A percentile compares a stretch with the other conserved stretches of the same genome.
Conservation (phyloP, 2,329 filamentous ascomycete species). For the Scortechinia acanthostroma region DNA sequence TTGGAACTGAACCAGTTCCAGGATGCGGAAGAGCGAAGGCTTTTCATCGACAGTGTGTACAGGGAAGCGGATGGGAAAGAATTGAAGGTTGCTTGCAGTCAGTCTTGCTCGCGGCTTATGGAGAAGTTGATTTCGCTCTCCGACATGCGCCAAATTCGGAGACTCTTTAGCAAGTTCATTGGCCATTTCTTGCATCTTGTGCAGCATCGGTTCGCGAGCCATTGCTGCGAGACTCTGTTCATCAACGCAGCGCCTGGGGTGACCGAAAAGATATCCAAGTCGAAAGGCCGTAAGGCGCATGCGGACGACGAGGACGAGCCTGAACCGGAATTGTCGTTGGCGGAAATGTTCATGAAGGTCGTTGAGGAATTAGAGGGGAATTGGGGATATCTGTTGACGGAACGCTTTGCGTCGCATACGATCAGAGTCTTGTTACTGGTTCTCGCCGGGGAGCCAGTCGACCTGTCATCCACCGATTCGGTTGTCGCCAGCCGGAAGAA, state of each 20-base stretch:
- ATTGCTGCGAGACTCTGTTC: slow-evolving; percentile 94
- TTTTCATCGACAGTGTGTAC: slow-evolving; percentile 77
- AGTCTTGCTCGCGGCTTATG: slow-evolving; percentile 88
- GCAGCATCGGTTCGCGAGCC: slow-evolving; percentile 91
- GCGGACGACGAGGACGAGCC: slow-evolving; percentile 33
- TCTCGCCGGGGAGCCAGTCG: slow-evolving; percentile 74
- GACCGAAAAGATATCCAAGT: slow-evolving; percentile 51
- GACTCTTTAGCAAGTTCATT: slow-evolving; percentile 76
- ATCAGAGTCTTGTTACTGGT: slow-evolving; percentile 80
- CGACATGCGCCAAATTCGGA: slow-evolving; percentile 73
- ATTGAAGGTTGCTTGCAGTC: slow-evolving; percentile 89
- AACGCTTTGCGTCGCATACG: slow-evolving; percentile 83
- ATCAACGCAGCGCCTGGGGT: slow-evolving; percentile 74
- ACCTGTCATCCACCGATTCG: slow-evolving; percentile 60
- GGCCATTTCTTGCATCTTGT: slow-evolving; percentile 84
- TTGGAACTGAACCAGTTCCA: slow-evolving; percentile 85
- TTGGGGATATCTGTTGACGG: slow-evolving; percentile 76
- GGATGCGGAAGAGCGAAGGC: slow-evolving; percentile 61
- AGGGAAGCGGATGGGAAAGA: slow-evolving; percentile 85
- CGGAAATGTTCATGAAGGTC: slow-evolving; percentile 75
- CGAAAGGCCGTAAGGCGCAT: slow-evolving; percentile 35
- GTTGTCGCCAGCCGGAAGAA: slow-evolving; percentile 90
- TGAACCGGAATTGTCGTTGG: slow-evolving; percentile 59
- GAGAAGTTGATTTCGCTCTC: slow-evolving; percentile 83
- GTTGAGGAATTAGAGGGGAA: slow-evolving; percentile 83